These are phyloP conservation scores for Gastrolobium villosum DNA, from an alignment of 306 rosid species.

Conservation along the genomic window DNA sequence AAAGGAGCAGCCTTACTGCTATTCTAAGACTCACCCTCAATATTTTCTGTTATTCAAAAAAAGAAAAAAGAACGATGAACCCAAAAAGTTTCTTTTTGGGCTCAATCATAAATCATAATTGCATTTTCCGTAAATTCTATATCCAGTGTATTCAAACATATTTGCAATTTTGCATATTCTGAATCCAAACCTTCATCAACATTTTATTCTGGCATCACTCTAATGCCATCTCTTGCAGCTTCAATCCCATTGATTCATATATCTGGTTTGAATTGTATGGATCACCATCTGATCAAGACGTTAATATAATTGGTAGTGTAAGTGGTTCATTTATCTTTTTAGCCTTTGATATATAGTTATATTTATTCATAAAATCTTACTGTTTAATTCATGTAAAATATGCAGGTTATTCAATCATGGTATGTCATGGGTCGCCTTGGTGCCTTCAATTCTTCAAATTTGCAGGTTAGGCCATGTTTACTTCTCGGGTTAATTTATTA, in stretches of 20 bases:
- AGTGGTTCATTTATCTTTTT: conserved; percentile 45
- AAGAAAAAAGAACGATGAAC: not conserved
- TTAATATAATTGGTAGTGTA: conserved; percentile 86
- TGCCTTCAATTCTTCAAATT: conserved; percentile 85
- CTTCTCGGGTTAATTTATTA: not conserved
- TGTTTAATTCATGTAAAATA: conserved; percentile 26
- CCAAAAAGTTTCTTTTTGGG: not conserved
- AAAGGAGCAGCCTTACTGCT: no score
- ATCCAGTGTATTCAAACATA: not conserved
- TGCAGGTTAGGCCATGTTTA: conserved; percentile 68
- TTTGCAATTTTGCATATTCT: conserved; percentile 5
- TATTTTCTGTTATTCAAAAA: not conserved
- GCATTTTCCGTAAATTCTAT: conserved; percentile 6
- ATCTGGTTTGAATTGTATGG: conserved; percentile 94
- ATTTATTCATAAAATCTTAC: not conserved
- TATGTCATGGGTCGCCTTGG: conserved; percentile 98
- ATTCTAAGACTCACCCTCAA: no score
- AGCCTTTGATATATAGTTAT: conserved; percentile 4
- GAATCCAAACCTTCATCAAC: conserved; percentile 25
- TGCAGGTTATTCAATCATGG: conserved; percentile 95
- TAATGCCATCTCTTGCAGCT: conserved; percentile 64
- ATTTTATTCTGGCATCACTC: not conserved
- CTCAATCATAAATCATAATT: not conserved
- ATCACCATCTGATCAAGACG: conserved; percentile 80
- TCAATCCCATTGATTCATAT: conserved; percentile 87